Percentiles rank a stretch among this genome's conserved stretches.
These are phyloP conservation scores for Raddia guianensis DNA, from an alignment of 176 grass and related monocot species.

Conservation along the genomic window DNA sequence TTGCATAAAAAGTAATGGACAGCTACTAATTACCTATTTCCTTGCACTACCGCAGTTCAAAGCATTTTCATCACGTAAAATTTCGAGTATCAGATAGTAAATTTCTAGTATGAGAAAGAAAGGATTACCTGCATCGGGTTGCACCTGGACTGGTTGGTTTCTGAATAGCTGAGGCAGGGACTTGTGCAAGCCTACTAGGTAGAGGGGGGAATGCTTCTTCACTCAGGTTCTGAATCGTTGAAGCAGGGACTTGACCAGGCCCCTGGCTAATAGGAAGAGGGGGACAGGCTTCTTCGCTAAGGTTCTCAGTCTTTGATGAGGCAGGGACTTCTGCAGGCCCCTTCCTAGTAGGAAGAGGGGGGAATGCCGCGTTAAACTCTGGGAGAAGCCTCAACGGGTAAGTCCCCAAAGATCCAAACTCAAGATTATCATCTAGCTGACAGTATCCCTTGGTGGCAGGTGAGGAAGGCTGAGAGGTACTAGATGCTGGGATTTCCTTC, in stretches of 20 bases:
- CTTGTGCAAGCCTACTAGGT: neutral
- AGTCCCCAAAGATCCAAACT: constrained; percentile 59
- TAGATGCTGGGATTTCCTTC: neutral
- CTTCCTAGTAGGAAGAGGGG: constrained; percentile 5
- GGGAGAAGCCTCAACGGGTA: constrained; percentile 22
- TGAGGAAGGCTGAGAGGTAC: constrained; percentile 14
- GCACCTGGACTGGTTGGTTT: neutral
- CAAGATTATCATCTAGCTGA: constrained; percentile 2
- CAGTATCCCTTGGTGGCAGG: neutral
- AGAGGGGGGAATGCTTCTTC: too few relatives aligned
- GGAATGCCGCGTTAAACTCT: constrained; percentile 36
- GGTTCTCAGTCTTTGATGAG: too few relatives aligned
- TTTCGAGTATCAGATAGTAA: neutral
- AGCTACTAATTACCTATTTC: neutral
- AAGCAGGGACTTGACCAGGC: constrained; percentile 13
- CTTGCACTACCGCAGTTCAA: neutral
- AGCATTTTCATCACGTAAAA: neutral
- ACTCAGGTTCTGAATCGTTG: neutral
- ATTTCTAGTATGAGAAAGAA: neutral
- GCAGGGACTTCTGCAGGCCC: constrained; percentile 8
- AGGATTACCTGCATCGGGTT: constrained; percentile 35
- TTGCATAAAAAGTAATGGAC: neutral
- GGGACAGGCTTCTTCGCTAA: constrained; percentile 29
- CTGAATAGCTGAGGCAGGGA: neutral
- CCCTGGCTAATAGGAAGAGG: constrained; percentile 1